Conservation (phyloP, 805 yeast genomes). For the Starmerella ratchasimensis region DNA sequence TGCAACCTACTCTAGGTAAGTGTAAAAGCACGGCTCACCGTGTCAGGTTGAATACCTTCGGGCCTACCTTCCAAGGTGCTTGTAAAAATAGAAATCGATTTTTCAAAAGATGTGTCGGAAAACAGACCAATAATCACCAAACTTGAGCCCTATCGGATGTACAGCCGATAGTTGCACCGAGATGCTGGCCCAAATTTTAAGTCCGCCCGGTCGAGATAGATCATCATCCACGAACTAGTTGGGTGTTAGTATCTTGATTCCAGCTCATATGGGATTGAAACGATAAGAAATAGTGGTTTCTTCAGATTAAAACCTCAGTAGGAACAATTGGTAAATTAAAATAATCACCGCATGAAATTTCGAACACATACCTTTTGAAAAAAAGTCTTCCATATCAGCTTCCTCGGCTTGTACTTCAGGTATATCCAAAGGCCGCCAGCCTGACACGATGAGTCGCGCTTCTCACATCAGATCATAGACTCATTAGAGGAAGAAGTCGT, state of each 20-base stretch:
- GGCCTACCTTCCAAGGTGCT: too few relatives aligned
- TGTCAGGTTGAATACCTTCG: conserved; percentile 6
- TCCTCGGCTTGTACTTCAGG: too few relatives aligned
- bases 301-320: conserved; percentile 22
- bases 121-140: conserved; percentile 20
- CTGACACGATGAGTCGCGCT: conserved; percentile 3
- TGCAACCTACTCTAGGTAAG: too few relatives aligned
- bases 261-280: conserved; percentile 24
- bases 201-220: conserved; percentile 31
- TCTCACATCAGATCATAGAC: too few relatives aligned
- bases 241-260: conserved; percentile 19
- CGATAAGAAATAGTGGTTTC: conserved; percentile 16
- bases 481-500: too few relatives aligned
- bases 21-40: conserved; percentile 5
- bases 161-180: conserved; percentile 21
- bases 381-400: conserved; percentile 2
- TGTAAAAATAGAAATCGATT: not conserved
- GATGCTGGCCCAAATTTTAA: conserved; percentile 16
- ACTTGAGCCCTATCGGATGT: conserved; percentile 20
- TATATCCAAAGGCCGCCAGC: too few relatives aligned
- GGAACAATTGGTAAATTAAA: conserved; percentile 26
- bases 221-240: conserved; percentile 24
- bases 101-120: conserved; percentile 16
- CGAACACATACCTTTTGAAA: conserved; percentile 17
- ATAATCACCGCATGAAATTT: conserved; percentile 23